Percentiles rank a stretch among this genome's conserved stretches.
These are phyloP conservation scores for Austroboletus eburneus DNA, from an alignment of 768 basidiomycete genomes.

Conservation along the genomic window DNA sequence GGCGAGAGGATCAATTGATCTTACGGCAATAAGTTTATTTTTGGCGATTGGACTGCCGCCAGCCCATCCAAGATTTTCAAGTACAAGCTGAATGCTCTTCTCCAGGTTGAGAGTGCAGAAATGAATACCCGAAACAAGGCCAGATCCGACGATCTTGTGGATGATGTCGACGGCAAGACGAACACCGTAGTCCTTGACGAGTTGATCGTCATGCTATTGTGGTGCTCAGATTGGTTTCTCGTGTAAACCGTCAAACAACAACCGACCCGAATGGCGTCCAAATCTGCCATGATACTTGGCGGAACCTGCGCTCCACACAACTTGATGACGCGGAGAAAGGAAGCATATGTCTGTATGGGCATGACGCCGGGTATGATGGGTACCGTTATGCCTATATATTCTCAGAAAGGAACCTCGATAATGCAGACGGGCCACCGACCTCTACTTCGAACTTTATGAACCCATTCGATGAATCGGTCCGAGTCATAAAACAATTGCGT, in stretches of 20 bases:
- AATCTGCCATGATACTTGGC: constrained; percentile 51
- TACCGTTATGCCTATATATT: constrained; percentile 68
- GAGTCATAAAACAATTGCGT: constrained; percentile 98
- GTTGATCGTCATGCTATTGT: constrained; percentile 83
- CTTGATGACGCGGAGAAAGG: constrained; percentile 88
- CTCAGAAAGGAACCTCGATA: constrained; percentile 6
- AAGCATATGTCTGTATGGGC: constrained; percentile 96
- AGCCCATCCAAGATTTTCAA: constrained; percentile 78
- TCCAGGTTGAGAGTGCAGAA: constrained; percentile 97
- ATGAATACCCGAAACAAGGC: constrained; percentile 72
- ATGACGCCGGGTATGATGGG: constrained; percentile 96
- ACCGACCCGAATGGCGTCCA: constrained; percentile 79
- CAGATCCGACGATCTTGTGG: constrained; percentile 47
- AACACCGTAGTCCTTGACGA: constrained; percentile 94
- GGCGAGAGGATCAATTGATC: constrained; percentile 12
- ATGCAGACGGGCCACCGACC: constrained; percentile 42
- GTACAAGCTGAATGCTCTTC: constrained; percentile 83
- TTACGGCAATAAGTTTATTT: constrained; percentile 69
- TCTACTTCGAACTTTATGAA: constrained; percentile 60
- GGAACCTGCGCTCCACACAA: constrained; percentile 83
- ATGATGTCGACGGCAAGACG: constrained; percentile 81
- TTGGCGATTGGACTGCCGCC: constrained; percentile 38
- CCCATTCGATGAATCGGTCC: constrained; percentile 81
- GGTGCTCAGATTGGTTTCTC: not conserved
- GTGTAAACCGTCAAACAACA: constrained; percentile 16